phyloP scores from a whole-genome alignment of 2,329 filamentous ascomycete genomes.

The Stylonectria norvegica region DNA sequence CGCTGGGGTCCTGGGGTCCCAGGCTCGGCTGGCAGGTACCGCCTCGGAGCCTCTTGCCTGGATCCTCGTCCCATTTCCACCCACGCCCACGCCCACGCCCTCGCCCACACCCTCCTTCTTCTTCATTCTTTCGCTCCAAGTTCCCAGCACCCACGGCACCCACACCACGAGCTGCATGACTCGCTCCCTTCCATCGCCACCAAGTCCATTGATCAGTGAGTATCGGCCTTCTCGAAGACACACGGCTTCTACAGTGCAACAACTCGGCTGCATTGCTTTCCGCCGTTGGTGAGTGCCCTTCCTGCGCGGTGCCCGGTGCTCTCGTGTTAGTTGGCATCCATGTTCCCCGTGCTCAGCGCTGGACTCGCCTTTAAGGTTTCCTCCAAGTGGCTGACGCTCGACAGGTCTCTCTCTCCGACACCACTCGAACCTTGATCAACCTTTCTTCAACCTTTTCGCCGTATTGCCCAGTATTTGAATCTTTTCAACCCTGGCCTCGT shows the following conservation, averaged over 20 bases:
- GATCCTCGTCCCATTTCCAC: slow-evolving; percentile 29
- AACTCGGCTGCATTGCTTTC: too few relatives aligned
- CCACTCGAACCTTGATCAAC: slow-evolving; percentile 2
- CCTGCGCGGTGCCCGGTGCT: too few relatives aligned
- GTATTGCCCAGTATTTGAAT: not conserved
- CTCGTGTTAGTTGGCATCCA: slow-evolving; percentile 26
- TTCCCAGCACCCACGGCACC: too few relatives aligned
- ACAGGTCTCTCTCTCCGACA: too few relatives aligned
- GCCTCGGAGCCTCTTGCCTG: slow-evolving; percentile 24
- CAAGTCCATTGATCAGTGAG: slow-evolving; percentile 9
- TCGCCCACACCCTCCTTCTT: slow-evolving; percentile 20
- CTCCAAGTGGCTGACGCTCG: too few relatives aligned
- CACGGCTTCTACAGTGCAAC: too few relatives aligned
- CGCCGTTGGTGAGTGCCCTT: slow-evolving; percentile 13
- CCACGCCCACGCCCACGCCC: slow-evolving; percentile 2
- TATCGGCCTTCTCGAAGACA: too few relatives aligned
- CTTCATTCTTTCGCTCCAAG: slow-evolving; percentile 18
- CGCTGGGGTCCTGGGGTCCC: too few relatives aligned
- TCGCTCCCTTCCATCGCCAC: slow-evolving; percentile 15
- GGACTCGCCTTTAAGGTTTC: too few relatives aligned
- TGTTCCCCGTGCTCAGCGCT: slow-evolving; percentile 15
- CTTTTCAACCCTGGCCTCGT: slow-evolving; percentile 3
- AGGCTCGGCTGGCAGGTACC: slow-evolving; percentile 2
- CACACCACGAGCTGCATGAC: slow-evolving; percentile 17
- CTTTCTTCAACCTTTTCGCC: not conserved